Percentiles rank a stretch among this genome's conserved stretches.
Evolutionary conservation across 768 basidiomycete species (phyloP).

Genomic region (Coprinopsis marcescibilis): DNA sequence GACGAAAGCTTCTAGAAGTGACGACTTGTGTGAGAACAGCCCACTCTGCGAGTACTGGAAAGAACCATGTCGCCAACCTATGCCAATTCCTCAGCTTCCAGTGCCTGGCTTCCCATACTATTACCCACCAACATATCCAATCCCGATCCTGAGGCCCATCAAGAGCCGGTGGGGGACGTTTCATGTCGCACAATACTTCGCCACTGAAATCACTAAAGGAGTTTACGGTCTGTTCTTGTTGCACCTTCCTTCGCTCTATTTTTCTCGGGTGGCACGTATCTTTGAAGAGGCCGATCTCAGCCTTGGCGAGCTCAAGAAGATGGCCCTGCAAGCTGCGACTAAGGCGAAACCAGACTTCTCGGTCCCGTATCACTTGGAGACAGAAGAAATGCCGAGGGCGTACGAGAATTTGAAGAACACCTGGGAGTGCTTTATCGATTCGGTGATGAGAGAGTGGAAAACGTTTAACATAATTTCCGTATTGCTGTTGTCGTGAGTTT

Average conservation of each 20-base stretch:
- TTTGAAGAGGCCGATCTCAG: constrained; percentile 61
- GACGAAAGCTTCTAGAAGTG: no score
- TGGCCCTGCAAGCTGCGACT: constrained; percentile 28
- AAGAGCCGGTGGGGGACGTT: neutral
- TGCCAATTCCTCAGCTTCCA: no score
- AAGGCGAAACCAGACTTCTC: constrained; percentile 5
- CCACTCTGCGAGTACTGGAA: no score
- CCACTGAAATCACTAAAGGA: constrained; percentile 17
- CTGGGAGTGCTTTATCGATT: constrained; percentile 25
- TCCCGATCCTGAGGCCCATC: no score
- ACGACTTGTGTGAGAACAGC: no score
- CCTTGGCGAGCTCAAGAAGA: constrained; percentile 46
- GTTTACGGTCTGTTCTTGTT: constrained; percentile 37
- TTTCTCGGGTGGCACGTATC: constrained; percentile 56
- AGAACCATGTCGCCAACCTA: no score
- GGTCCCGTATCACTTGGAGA: constrained; percentile 3
- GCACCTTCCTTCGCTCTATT: constrained; percentile 60
- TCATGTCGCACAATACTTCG: neutral
- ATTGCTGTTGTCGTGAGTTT: constrained; percentile 21
- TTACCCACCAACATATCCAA: no score
- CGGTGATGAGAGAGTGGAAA: constrained; percentile 25
- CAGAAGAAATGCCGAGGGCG: constrained; percentile 11
- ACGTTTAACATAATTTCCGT: constrained; percentile 26
- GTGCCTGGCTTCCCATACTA: no score
- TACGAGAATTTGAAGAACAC: constrained; percentile 16